Conservation (phyloP, 164 flowering plant species). For the Vitis rupestris region DNA sequence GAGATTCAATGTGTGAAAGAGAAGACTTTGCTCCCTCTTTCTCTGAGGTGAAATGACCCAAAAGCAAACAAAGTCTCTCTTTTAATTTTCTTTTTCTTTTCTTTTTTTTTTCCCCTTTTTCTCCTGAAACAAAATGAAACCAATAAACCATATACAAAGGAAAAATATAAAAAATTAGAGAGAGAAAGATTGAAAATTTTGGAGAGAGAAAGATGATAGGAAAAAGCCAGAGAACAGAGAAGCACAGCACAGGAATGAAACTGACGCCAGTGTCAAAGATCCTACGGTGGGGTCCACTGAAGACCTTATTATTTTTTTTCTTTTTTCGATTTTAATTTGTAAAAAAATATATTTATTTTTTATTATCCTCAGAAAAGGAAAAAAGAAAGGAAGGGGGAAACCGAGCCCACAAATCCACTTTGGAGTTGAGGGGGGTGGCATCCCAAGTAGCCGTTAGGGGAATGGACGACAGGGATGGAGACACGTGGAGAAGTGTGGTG, state of each 20-base stretch:
- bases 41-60: slow-evolving; percentile 10
- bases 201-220: neutral
- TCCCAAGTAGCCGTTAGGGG: slow-evolving; percentile 1
- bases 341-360: neutral
- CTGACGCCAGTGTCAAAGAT: slow-evolving; percentile 19
- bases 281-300: slow-evolving; percentile 9
- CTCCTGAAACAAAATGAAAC: too few species aligned
- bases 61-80: slow-evolving; percentile 16
- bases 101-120: neutral
- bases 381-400: neutral
- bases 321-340: neutral
- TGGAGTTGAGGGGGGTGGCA: slow-evolving; percentile 1
- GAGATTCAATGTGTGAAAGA: slow-evolving; percentile 18
- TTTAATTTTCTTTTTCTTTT: neutral
- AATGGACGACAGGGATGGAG: neutral
- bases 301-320: slow-evolving; percentile 8
- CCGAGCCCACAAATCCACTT: slow-evolving; percentile 12
- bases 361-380: too few species aligned
- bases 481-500: slow-evolving; percentile 2
- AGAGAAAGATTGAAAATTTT: neutral
- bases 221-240: slow-evolving; percentile 5
- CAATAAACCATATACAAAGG: neutral
- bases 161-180: neutral
- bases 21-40: slow-evolving; percentile 14
- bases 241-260: slow-evolving; percentile 10